phyloP scores from a whole-genome alignment of 768 basidiomycete species.

The Glaciozyma martinii region DNA sequence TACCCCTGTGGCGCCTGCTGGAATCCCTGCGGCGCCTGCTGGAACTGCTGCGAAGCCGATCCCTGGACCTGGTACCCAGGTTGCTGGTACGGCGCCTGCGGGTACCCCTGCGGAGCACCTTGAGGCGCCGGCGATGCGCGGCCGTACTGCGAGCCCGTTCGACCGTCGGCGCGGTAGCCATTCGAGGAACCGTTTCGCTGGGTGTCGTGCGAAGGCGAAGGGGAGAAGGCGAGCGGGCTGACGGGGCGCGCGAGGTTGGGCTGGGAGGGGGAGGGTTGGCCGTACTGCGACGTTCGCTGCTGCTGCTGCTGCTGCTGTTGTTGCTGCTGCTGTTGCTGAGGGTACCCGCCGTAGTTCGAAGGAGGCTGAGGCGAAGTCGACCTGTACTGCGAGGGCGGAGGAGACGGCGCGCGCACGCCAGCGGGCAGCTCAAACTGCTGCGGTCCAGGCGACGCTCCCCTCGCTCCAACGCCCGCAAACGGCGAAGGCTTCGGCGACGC shows the following conservation, averaged over 20 bases:
- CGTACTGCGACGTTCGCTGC: constrained; percentile 5
- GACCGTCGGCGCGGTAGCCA: background rate
- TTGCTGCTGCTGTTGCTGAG: constrained; percentile 26
- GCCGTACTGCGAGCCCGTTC: background rate
- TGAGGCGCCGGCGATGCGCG: background rate
- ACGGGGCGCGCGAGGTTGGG: constrained; percentile 29
- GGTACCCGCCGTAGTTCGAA: constrained; percentile 32
- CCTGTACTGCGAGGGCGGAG: constrained; percentile 1
- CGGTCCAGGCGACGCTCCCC: constrained; percentile 14
- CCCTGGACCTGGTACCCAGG: background rate
- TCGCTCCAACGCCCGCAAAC: constrained; percentile 11
- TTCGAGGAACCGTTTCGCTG: background rate
- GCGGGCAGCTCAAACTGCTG: constrained; percentile 32
- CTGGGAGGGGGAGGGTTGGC: constrained; percentile 5
- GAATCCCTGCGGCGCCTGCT: constrained; percentile 5
- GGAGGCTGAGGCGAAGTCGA: constrained; percentile 22
- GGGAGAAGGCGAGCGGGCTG: constrained; percentile 15
- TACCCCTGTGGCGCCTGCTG: constrained; percentile 11
- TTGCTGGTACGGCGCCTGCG: constrained; percentile 1
- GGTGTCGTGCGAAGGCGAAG: background rate
- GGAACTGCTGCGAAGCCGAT: constrained; percentile 2
- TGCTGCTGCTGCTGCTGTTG: constrained; percentile 27
- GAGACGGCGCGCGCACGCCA: constrained; percentile 9
- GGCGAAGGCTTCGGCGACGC: background rate
- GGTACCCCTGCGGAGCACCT: constrained; percentile 1